Evolutionary conservation across 768 basidiomycete genomes (phyloP), one percentile per base, ranked within the genome.

Genomic region (Lactarius trivialis): DNA sequence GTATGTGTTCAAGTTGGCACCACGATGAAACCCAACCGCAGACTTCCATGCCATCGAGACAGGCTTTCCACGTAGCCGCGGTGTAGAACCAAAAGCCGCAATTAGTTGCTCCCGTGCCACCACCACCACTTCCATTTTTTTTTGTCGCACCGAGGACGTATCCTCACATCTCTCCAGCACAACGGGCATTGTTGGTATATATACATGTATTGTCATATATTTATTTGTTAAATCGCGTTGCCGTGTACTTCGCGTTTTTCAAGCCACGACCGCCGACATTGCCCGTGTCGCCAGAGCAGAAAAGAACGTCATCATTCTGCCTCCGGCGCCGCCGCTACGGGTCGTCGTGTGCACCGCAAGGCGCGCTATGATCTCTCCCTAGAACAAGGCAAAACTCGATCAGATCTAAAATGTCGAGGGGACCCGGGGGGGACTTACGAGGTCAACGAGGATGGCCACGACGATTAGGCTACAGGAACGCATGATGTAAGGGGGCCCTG

Each of bases 351-450:
- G 88, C 9, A 92, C 85, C 19, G 88, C 76, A 0, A 86, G 77
- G 3, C 91, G 86, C 4, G 90, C 91, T 43, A 91, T 69, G 7
- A 93, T 84, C 70, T 93, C 90, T n/a, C 89, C 89, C 88, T 90
- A 68, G 8, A 19, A 28, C 15, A 28, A 15, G 41, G 19, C 11
- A 21, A 11, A 7, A 50, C 8, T 28, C 49, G 28, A 32, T 51
- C 50, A 51, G 30, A 51, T 1, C 24, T 14, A 12, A 3, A 21
- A 7, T n/a, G n/a, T n/a, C n/a, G n/a, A n/a, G n/a, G n/a, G n/a
- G n/a, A n/a, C n/a, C n/a, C 26, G 3, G 11, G 36, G 55, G 17
- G 15, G 48, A 78, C 83, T 34, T 68, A 89, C 91, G 63, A 89
- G 72, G 75, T 93, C 93, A 11, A 96, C 93, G n/a, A 96, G 72